Percentiles rank a stretch among this genome's conserved stretches.
Evolutionary conservation across 2,329 filamentous ascomycete genomes (phyloP).

Genomic region (Hypoxylon sp.): DNA sequence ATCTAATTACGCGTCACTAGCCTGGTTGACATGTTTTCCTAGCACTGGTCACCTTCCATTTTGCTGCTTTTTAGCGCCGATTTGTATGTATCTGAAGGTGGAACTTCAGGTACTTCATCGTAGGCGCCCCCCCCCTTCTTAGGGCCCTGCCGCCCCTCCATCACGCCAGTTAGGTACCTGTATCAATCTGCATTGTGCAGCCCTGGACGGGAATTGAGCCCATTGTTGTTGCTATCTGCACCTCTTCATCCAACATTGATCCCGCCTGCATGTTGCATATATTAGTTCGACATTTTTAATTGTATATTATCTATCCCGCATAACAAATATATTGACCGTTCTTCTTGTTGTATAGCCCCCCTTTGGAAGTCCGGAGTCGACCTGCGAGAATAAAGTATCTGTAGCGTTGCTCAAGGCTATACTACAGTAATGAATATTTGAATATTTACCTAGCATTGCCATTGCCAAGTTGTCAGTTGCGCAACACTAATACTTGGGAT

Average conservation of each 20-base stretch:
- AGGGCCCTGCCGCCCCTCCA: slow-evolving; percentile 23
- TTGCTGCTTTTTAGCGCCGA: slow-evolving; percentile 19
- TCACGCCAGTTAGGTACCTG: slow-evolving; percentile 24
- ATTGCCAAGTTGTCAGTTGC: slow-evolving; percentile 28
- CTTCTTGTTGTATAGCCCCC: slow-evolving; percentile 2
- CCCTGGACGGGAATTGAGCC: slow-evolving; percentile 17
- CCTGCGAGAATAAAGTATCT: slow-evolving; percentile 25
- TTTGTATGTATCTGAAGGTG: slow-evolving; percentile 28
- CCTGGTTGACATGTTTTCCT: slow-evolving; percentile 24
- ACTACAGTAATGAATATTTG: too few species aligned
- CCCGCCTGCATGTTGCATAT: slow-evolving; percentile 28
- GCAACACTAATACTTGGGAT: slow-evolving; percentile 26
- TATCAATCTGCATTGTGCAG: slow-evolving; percentile 23
- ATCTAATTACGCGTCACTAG: slow-evolving; percentile 35
- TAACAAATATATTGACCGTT: slow-evolving; percentile 7
- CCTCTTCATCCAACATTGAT: slow-evolving; percentile 23
- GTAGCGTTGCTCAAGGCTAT: too few species aligned
- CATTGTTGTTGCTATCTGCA: too few species aligned
- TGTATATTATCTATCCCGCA: slow-evolving; percentile 4
- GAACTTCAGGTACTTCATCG: slow-evolving; percentile 29
- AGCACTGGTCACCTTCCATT: slow-evolving; percentile 19
- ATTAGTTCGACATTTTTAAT: slow-evolving; percentile 19
- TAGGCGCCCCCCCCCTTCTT: slow-evolving; percentile 20
- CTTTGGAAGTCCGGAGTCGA: slow-evolving; percentile 33
- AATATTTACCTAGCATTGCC: too few species aligned